A percentile compares a stretch with the other conserved stretches of the same genome.
Conservation (phyloP, 2,329 filamentous ascomycete genomes). For the Beauveria australis region DNA sequence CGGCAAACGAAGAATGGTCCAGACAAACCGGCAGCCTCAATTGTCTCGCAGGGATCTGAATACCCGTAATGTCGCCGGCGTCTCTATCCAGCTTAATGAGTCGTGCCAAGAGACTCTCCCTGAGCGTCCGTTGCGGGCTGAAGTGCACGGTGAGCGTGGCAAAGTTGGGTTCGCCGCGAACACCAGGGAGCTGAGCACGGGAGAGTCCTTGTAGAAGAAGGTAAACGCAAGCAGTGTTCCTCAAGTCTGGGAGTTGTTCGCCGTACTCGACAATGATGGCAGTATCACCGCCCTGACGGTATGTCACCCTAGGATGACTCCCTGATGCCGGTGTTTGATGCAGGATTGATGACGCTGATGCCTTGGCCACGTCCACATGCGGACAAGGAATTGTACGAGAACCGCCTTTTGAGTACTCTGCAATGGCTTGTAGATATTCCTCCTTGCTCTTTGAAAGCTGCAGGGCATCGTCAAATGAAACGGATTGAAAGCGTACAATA, state of each 20-base stretch:
- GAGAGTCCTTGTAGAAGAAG: slow-evolving; percentile 12
- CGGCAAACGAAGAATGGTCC: slow-evolving; percentile 28
- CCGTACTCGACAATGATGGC: slow-evolving; percentile 16
- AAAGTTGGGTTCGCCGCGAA: slow-evolving; percentile 15
- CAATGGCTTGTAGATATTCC: background rate
- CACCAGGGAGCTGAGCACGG: slow-evolving; percentile 1
- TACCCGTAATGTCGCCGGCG: background rate
- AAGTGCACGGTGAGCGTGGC: slow-evolving; percentile 17
- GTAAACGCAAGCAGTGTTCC: slow-evolving; percentile 33
- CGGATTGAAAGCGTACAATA: slow-evolving; percentile 15
- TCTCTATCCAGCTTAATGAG: background rate
- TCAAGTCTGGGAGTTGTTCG: slow-evolving; percentile 43
- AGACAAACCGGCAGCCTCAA: slow-evolving; percentile 20
- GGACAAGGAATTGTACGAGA: background rate
- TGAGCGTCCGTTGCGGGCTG: background rate
- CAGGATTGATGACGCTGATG: background rate
- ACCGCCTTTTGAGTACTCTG: background rate
- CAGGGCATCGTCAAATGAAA: background rate
- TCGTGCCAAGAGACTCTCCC: background rate
- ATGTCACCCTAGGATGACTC: background rate
- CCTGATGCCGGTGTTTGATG: background rate
- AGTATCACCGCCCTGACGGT: background rate
- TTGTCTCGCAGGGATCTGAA: slow-evolving; percentile 10
- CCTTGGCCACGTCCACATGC: background rate
- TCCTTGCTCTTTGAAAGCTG: background rate